Conservation (phyloP, 176 grass and related monocot genomes). For the Olyra latifolia region DNA sequence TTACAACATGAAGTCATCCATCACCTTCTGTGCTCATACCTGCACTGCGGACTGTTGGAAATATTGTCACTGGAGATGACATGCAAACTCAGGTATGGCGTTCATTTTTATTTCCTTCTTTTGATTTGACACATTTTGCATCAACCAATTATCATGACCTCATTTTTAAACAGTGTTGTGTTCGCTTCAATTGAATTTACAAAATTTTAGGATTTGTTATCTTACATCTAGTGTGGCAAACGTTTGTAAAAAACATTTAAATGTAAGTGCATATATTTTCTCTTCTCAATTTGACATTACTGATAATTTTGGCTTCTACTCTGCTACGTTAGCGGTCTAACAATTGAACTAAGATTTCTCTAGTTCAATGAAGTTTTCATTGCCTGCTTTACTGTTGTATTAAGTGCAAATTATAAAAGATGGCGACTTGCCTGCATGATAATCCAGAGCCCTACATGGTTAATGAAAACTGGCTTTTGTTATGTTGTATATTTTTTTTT, state of each 20-base stretch:
- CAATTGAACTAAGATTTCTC: background rate
- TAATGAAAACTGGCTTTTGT: background rate
- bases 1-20: constrained; percentile 74
- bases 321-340: background rate
- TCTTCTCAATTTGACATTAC: background rate
- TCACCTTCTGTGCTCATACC: constrained; percentile 97
- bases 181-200: background rate
- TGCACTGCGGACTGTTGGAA: constrained; percentile 91
- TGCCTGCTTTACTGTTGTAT: background rate
- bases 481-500: background rate
- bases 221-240: background rate
- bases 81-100: constrained; percentile 64
- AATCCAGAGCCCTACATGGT: background rate
- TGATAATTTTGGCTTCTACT: background rate
- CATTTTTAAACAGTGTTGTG: background rate
- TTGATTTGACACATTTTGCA: background rate
- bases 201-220: constrained; percentile 5
- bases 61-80: constrained; percentile 99
- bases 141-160: background rate
- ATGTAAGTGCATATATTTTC: background rate
- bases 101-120: background rate
- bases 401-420: background rate
- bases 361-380: background rate
- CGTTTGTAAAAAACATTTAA: background rate
- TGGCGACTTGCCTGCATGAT: background rate